Conservation (phyloP, 371 early-diverging fungal genomes). For the Mortierella sp. region DNA sequence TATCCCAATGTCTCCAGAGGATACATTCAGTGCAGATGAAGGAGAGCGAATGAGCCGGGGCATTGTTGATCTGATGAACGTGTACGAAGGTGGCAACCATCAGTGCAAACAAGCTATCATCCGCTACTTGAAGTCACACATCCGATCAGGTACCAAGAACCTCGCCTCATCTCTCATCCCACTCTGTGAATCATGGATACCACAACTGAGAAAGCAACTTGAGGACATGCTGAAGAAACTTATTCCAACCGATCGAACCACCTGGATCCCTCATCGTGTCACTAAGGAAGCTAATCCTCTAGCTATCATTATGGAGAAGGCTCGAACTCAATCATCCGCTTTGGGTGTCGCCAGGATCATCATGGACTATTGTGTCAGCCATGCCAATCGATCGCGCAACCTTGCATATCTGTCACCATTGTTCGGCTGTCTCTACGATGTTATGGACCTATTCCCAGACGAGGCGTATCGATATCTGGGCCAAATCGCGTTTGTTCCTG, state of each 20-base stretch:
- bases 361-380: constrained; percentile 17
- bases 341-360: constrained; percentile 1
- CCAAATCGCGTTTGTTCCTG: constrained; percentile 17
- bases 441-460: constrained; percentile 8
- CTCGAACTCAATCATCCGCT: not conserved
- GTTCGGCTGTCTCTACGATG: constrained; percentile 3
- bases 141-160: constrained; percentile 7
- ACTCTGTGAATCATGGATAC: constrained; percentile 3
- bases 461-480: not conserved
- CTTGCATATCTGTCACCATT: constrained; percentile 19
- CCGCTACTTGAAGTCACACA: not conserved
- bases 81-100: not conserved
- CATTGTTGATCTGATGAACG: not conserved
- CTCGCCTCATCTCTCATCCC: constrained; percentile 5
- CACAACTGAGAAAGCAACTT: not conserved
- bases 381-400: constrained; percentile 10
- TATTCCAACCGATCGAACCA: not conserved
- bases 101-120: not conserved
- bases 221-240: constrained; percentile 1
- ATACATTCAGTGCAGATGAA: not conserved
- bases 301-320: not conserved
- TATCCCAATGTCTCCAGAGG: constrained; percentile 1
- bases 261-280: constrained; percentile 17
- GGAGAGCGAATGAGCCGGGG: not conserved
- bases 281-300: constrained; percentile 6